Base-by-base conservation (phyloP, 768 basidiomycete genomes). In the Tulasnella sp. region DNA sequence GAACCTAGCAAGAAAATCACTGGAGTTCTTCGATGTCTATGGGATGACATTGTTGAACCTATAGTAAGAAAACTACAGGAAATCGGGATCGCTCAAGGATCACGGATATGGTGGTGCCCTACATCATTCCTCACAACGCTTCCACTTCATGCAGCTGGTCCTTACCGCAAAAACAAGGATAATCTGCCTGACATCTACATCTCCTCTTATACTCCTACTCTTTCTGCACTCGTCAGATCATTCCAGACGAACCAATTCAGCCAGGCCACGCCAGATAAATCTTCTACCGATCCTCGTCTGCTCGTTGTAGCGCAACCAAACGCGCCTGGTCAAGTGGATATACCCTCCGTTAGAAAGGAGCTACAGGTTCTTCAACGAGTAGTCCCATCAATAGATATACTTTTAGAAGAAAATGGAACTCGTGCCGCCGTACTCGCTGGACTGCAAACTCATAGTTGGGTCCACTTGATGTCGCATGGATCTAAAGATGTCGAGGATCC, bases 401-500 rank as follows among this genome's bases (percentile, higher is more conserved):
- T 45, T 9, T 22, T 25, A 25, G 43, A 31, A 45, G 20, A 20
- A 22, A n/a, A 45, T 5, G 16, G 43, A 19, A 45, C 43, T 9
- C 16, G 20, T 16, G 28, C 16, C 7, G 22, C 20, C 8, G 43
- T 24, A 5, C 16, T 45, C n/a, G 43, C 8, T 19, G 43, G 43
- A 5, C 5, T 45, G 9, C 16, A 20, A 7, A n/a, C 12, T 5
- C 16, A n/a, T 6, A 5, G 15, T 22, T 45, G 43, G 43, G 43
- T 45, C 16, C 43, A 45, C 27, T 22, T 45, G 8, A 5, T 31
- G 5, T 45, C 25, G 12, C 20, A 45, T 31, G 42, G 51, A 3
- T 33, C 43, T 22, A 33, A 32, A 32, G 20, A 45, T 31, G 28
- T 33, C 4, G 41, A 45, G 12, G 33, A 43, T 22, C 51, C 51